Evolutionary conservation across 345 rosid species (phyloP), one percentile per base, ranked within the genome.

Genomic region (Barbarea vulgaris): DNA sequence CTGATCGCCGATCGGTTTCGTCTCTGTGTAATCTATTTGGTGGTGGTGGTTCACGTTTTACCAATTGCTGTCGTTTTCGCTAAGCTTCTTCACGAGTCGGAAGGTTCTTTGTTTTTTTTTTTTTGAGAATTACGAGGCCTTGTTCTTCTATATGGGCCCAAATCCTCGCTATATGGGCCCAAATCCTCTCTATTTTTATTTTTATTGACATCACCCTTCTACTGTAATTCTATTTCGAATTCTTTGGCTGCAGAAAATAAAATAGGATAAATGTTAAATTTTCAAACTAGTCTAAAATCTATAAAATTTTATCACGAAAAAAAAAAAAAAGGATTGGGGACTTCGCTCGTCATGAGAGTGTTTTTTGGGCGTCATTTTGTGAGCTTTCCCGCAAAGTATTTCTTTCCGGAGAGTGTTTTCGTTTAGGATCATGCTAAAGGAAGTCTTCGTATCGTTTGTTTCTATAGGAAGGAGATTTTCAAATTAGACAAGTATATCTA

Each of bases 1-100:
- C n/a, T 76, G 61, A 69, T 61, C 79, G 69, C 33, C 75, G 79
- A 61, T 61, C 48, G 70, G 74, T 61, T 21, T 56, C 30, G 72
- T 65, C 57, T 19, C 6, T 55, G 53, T 27, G 52, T 47, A 17
- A 2, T 60, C 17, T 50, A 2, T 41, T 17, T 50, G 60, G 53
- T 63, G 58, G 58, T 63, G 58, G 58, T 65, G 68, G 54, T 50
- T 69, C 70, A 62, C 75, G 70, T 42, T 59, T 68, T 68, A 22
- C 63, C 70, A 22, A 22, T 21, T 59, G 53, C 19, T 47, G 62
- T 75, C 67, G 79, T 67, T 4, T 2, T 39, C 54, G 47, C 27
- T 6, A 75, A 67, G 63, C 74, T 30, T 67, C 79, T 58, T 28
- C 12, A 6, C 13, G 15, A 30, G 3, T 1, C 24, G 5, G 64